Evolutionary conservation across 2,329 filamentous ascomycete genomes (phyloP), one percentile per base, ranked within the genome.

Genomic region (Phaeoacremonium minimum): DNA sequence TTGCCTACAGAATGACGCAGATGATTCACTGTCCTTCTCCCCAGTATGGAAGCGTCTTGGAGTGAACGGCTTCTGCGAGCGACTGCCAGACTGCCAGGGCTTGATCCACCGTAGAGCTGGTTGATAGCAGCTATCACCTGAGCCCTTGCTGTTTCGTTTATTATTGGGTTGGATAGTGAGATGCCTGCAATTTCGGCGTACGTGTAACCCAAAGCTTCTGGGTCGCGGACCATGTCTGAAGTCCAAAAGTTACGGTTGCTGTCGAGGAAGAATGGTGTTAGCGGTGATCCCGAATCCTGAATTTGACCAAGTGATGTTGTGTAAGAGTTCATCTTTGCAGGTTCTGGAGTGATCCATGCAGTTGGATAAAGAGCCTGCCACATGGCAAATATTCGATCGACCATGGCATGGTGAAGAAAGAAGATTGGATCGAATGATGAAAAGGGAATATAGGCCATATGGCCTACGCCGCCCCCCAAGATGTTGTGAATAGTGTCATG

Each of bases 351-450:
- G 5, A 88, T 73, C 63, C 81, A 91, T 18, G 74, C 74, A 15
- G 77, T 64, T 0, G 83, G 84, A 45, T 93, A 75, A 12, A 93
- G 58, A 1, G 72, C 67, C 61, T 93, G 85, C 85, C 85, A 93
- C 42, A 94, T 73, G 19, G 85, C 77, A 44, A 88, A 77, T 18
- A 86, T 59, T 4, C 87, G 77, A 51, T 94, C 87, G 7, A 88
- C 74, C 58, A 85, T 89, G 44, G 70, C 66, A 49, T 91, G 87
- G 50, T 91, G 85, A 7, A 91, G 61, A 61, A 83, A 86, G 59
- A 91, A 90, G 11, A 87, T 64, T 0, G 87, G 87, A 52, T 94
- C 87, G 53, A 87, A 94, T 0, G 83, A 76, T 2, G 86, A 85
- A 47, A 84, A 83, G 14, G 80, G 77, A 19, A 81, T 77, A 56